Evolutionary conservation across 768 basidiomycete species (phyloP).

Genomic region (Boletales sp.): DNA sequence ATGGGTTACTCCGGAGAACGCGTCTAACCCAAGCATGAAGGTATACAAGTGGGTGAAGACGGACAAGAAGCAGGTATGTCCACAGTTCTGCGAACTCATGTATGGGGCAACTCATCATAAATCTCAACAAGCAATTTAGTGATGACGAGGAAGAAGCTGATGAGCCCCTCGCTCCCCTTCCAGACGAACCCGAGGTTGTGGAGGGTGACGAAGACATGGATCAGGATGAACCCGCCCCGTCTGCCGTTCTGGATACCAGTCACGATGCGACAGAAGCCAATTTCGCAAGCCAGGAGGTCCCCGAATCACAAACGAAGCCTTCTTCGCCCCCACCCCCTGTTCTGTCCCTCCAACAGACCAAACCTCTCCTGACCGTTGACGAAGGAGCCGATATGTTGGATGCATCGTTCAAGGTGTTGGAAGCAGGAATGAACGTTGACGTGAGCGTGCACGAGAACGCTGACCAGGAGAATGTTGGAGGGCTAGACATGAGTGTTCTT

Average conservation of each 20-base stretch:
- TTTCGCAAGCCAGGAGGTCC: conserved; percentile 33
- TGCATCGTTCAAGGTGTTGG: conserved; percentile 54
- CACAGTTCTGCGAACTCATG: neutral
- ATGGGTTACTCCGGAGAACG: conserved; percentile 60
- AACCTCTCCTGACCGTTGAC: conserved; percentile 40
- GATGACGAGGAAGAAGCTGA: conserved; percentile 80
- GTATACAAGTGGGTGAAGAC: conserved; percentile 79
- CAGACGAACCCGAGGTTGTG: conserved; percentile 70
- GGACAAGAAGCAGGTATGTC: conserved; percentile 67
- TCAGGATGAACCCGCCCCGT: conserved; percentile 51
- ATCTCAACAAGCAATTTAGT: conserved; percentile 67
- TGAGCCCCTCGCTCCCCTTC: conserved; percentile 77
- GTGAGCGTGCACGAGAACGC: conserved; percentile 34
- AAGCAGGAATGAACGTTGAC: conserved; percentile 42
- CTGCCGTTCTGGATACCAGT: conserved; percentile 39
- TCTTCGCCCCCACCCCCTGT: conserved; percentile 67
- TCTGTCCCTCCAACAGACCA: conserved; percentile 47
- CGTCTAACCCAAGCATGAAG: conserved; percentile 57
- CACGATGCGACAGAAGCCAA: conserved; percentile 38
- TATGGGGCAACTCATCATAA: neutral
- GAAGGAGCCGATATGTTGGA: conserved; percentile 45
- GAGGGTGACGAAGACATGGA: conserved; percentile 78
- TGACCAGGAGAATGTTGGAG: conserved; percentile 37
- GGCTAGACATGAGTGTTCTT: conserved; percentile 60
- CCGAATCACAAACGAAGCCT: conserved; percentile 56